These are phyloP conservation scores for Solanum appendiculatum DNA, from an alignment of 257 asterid genomes.

Conservation along the genomic window DNA sequence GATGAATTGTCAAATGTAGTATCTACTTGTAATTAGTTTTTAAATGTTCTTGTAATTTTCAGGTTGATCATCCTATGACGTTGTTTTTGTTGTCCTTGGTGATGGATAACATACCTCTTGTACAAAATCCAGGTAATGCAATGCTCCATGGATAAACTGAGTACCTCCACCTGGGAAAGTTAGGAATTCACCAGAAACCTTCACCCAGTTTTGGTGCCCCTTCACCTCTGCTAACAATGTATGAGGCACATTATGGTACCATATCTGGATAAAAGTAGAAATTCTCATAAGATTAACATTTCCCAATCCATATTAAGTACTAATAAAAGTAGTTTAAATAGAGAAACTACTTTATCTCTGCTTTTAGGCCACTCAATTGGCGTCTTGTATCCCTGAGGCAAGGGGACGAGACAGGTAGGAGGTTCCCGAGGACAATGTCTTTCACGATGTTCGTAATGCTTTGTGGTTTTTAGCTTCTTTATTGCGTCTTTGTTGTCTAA, in stretches of 20 bases:
- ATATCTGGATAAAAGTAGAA: constrained; percentile 40
- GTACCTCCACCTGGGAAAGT: constrained; percentile 98
- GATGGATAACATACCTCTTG: constrained; percentile 44
- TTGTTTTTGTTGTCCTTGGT: not conserved
- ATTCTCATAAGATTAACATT: not conserved
- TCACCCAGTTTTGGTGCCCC: constrained; percentile 94
- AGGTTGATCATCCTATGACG: not conserved
- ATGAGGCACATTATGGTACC: constrained; percentile 85
- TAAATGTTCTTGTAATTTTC: not conserved
- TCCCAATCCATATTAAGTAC: not conserved
- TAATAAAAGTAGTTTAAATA: not conserved
- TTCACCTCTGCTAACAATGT: constrained; percentile 58
- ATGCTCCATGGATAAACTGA: constrained; percentile 83
- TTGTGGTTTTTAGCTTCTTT: constrained; percentile 33
- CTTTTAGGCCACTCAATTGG: constrained; percentile 76
- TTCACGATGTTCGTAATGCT: constrained; percentile 75
- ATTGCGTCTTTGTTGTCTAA: constrained; percentile 71
- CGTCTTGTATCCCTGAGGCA: constrained; percentile 61
- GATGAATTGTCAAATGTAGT: not conserved
- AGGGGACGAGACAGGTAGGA: constrained; percentile 68
- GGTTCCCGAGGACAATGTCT: constrained; percentile 77
- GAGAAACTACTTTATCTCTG: constrained; percentile 61
- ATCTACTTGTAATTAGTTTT: not conserved
- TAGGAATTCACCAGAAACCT: constrained; percentile 75
- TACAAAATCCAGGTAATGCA: constrained; percentile 69